Evolutionary conservation across 169 alveolate species (phyloP), one percentile per base, ranked within the genome.

Genomic region (Pseudocohnilembus persalinus): DNA sequence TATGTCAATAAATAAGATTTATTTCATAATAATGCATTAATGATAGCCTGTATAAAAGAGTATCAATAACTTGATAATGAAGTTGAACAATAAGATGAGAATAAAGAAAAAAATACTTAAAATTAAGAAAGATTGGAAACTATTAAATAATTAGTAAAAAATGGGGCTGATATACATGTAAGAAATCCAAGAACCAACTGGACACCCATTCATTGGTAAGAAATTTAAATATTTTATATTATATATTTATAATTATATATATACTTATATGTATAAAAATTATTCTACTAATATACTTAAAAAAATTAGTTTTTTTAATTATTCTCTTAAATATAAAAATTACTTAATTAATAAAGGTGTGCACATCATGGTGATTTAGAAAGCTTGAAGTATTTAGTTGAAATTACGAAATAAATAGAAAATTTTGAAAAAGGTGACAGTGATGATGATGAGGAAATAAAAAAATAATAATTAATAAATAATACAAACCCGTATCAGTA

Each of bases 171-270:
- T 63, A 63, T 49, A 1, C 74, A 88, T 74, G 79, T 74, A 11
- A 29, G 32, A 29, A 91, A 91, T 79, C 88, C 83, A 30, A 77
- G 89, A 28, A 80, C 95, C 0, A 77, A 73, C 1, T 91, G 90
- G 92, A 83, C 93, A 24, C 83, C 91, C 27, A 73, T 91, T 0
- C 95, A 91, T 83, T 91, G 95, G 95, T 88, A 85, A n/a, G 85
- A 90, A n/a, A n/a, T n/a, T n/a, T n/a, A n/a, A n/a, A n/a, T n/a
- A n/a, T n/a, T n/a, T n/a, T n/a, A n/a, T n/a, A n/a, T n/a, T n/a
- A n/a, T n/a, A n/a, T n/a, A n/a, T n/a, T n/a, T n/a, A n/a, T n/a
- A n/a, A n/a, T n/a, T n/a, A n/a, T n/a, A n/a, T n/a, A n/a, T n/a
- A n/a, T n/a, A n/a, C n/a, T n/a, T n/a, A n/a, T n/a, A n/a, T n/a